Conservation (phyloP, 1,284 basidiomycete species). For the Wallemia mellicola region DNA sequence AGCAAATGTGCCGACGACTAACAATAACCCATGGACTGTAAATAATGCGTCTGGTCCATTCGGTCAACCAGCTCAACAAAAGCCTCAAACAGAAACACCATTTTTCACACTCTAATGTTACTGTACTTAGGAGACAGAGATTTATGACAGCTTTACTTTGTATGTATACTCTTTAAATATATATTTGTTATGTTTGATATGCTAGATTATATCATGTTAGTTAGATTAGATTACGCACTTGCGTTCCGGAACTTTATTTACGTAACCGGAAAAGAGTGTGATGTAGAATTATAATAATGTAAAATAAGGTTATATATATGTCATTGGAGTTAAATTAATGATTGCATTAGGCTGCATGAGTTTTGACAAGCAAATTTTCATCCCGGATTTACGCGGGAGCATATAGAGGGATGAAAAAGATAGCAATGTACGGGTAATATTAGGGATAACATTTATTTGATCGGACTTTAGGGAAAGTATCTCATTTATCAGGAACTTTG, state of each 20-base stretch:
- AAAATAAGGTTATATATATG: not conserved
- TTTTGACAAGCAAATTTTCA: not conserved
- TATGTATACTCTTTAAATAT: not conserved
- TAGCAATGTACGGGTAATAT: no score
- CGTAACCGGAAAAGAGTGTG: not conserved
- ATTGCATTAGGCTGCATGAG: no score
- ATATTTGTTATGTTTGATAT: not conserved
- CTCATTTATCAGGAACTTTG: not conserved
- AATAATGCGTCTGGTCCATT: not conserved
- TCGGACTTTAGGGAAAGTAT: no score
- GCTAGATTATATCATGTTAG: not conserved
- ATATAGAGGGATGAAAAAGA: not conserved
- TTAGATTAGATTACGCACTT: not conserved
- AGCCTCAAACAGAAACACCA: not conserved
- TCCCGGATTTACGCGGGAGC: not conserved
- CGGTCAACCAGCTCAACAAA: not conserved
- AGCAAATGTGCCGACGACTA: not conserved
- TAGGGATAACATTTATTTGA: no score
- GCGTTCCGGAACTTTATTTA: not conserved
- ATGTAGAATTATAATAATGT: not conserved
- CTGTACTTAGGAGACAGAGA: not conserved
- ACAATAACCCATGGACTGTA: not conserved
- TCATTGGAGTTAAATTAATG: not conserved
- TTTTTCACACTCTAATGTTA: not conserved
- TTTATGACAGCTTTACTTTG: not conserved